These are phyloP conservation scores for Psidium guajava DNA, from an alignment of 345 rosid genomes.

Conservation along the genomic window DNA sequence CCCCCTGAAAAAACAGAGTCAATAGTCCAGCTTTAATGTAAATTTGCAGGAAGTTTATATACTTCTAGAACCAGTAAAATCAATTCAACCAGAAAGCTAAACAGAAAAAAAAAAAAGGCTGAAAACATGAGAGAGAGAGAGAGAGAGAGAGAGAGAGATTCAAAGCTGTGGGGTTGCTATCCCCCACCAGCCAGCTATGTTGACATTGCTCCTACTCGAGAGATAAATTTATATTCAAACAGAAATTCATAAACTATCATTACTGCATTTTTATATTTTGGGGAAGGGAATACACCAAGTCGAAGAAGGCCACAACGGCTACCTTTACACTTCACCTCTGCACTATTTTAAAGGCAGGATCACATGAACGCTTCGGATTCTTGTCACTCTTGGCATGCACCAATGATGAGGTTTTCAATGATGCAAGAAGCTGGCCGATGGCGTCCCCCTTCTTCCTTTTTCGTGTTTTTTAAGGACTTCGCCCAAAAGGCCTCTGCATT, in stretches of 20 bases:
- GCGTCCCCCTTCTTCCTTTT: neutral
- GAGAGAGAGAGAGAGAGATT: constrained; percentile 8
- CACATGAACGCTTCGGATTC: constrained; percentile 4
- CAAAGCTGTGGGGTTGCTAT: constrained; percentile 27
- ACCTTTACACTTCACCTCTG: neutral
- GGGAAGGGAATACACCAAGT: neutral
- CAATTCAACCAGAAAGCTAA: neutral
- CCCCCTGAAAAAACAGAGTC: neutral
- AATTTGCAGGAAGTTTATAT: neutral
- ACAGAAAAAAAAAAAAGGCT: neutral
- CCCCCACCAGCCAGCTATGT: constrained; percentile 51
- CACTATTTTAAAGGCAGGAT: neutral
- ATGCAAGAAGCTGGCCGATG: neutral
- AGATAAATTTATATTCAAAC: neutral
- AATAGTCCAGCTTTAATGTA: neutral
- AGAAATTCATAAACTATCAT: neutral
- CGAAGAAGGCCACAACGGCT: neutral
- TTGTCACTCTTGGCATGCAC: neutral
- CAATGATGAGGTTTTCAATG: neutral
- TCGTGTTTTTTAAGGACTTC: neutral
- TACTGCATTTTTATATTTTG: neutral
- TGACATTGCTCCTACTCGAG: constrained; percentile 30
- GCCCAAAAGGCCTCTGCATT: neutral
- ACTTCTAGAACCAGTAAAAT: neutral
- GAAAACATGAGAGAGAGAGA: neutral